These are phyloP conservation scores for Litchi chinensis DNA, from an alignment of 345 rosid genomes.

Conservation along the genomic window DNA sequence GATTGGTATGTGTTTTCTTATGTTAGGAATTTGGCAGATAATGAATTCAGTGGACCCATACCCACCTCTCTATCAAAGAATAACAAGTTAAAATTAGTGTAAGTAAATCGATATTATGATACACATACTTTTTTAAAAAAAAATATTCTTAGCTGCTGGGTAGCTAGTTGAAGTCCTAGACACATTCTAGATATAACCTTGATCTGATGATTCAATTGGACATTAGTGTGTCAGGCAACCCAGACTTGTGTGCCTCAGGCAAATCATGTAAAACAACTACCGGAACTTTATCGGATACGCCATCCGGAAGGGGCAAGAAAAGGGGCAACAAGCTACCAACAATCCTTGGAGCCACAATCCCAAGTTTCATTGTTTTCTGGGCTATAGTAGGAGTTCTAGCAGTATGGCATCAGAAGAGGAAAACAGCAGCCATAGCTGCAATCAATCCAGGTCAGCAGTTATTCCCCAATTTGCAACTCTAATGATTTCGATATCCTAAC, in stretches of 20 bases:
- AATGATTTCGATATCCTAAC: no score
- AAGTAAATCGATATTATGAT: conserved; percentile 11
- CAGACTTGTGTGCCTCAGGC: conserved; percentile 40
- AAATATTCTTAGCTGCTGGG: no score
- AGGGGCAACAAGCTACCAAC: conserved; percentile 36
- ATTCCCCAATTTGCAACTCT: no score
- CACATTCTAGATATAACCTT: background rate
- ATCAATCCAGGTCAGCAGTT: conserved; percentile 15
- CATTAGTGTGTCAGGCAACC: conserved; percentile 40
- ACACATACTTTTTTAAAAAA: no score
- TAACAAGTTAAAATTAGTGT: conserved; percentile 35
- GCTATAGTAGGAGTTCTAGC: conserved; percentile 27
- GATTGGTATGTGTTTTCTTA: conserved; percentile 16
- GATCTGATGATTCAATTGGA: background rate
- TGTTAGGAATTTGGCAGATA: conserved; percentile 38
- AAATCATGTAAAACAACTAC: conserved; percentile 28
- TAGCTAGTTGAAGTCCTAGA: background rate
- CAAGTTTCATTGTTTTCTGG: conserved; percentile 38
- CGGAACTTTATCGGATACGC: background rate
- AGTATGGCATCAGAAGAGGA: conserved; percentile 36
- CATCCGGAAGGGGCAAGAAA: conserved; percentile 9
- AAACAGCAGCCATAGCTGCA: conserved; percentile 32
- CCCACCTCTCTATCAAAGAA: conserved; percentile 40
- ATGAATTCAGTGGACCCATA: conserved; percentile 31
- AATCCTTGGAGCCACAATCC: conserved; percentile 44